Base-by-base conservation (phyloP, 2,329 filamentous ascomycete species). In the Rhynchosporium agropyri region DNA sequence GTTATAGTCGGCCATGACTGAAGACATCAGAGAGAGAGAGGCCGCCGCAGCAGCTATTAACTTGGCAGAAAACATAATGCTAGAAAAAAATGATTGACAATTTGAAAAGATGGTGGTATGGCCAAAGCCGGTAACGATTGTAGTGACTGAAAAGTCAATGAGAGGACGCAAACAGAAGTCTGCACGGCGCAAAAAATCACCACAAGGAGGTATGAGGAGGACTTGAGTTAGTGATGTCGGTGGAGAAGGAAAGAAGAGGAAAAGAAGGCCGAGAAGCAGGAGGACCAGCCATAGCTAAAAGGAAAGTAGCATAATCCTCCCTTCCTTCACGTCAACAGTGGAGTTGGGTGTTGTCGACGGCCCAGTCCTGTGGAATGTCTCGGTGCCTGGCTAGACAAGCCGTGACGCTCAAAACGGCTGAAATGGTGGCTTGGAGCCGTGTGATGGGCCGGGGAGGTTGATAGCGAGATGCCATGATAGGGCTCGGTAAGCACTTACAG, bases 151-250 rank as follows among this genome's bases (percentile, higher is more conserved):
- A 63, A 68, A 58, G 67, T 73, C 71, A 74, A 73, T 45, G 71
- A 73, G 65, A 71, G 72, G 72, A 74, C 72, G 71, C 72, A 74
- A 73, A 74, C 72, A 65, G 73, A 73, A 45, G 72, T 73, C 63
- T 71, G 72, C 72, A 73, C 66, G 61, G 63, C 64, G 65, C 64
- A 43, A 63, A 63, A 20, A 54, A 62, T 66, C 67, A 57, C 68
- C 67, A 65, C 62, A 55, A 62, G 63, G 49, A 53, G 60, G 20
- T 10, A 57, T 26, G 55, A 53, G 53, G 45, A 54, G 61, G 36
- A 59, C 63, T 56, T 61, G 55, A 63, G 63, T 65, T 64, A 64
- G 55, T 67, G 68, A 65, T 50, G 65, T 62, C 68, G 63, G 62
- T 62, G 58, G 50, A 59, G 61, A 67, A 38, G 60, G 62, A 64